Conservation (phyloP, 148 eudicot genomes). For the Arbutus unedo region DNA sequence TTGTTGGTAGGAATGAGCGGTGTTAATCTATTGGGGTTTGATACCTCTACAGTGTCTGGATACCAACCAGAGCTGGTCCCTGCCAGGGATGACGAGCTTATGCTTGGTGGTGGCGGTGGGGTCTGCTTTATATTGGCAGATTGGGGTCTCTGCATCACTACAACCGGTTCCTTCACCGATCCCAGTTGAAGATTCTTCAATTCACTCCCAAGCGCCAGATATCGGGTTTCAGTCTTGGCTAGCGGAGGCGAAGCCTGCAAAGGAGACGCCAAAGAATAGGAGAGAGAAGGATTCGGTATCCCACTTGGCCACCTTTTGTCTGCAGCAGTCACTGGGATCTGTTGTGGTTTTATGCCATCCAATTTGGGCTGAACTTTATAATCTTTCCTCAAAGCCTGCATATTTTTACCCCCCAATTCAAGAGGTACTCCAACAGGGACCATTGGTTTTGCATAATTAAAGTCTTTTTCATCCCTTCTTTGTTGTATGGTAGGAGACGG, state of each 20-base stretch:
- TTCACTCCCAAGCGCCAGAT: slow-evolving; percentile 45
- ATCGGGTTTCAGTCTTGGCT: slow-evolving; percentile 52
- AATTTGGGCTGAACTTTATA: slow-evolving; percentile 48
- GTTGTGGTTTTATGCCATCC: slow-evolving; percentile 70
- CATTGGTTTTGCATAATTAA: slow-evolving; percentile 58
- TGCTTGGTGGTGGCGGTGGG: slow-evolving; percentile 37
- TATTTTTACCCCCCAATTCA: slow-evolving; percentile 44
- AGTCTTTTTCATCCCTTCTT: slow-evolving; percentile 75
- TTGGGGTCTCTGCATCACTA: slow-evolving; percentile 81
- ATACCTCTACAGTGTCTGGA: slow-evolving; percentile 40
- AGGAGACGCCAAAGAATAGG: slow-evolving; percentile 56
- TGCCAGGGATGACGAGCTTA: slow-evolving; percentile 53
- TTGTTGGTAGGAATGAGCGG: slow-evolving; percentile 45
- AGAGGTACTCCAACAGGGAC: slow-evolving; percentile 41
- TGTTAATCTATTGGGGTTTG: slow-evolving; percentile 50
- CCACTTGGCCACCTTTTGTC: slow-evolving; percentile 70
- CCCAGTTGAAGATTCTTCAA: slow-evolving; percentile 61
- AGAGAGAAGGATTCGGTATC: slow-evolving; percentile 55
- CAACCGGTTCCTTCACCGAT: slow-evolving; percentile 66
- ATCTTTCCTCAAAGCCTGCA: slow-evolving; percentile 35
- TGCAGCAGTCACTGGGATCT: slow-evolving; percentile 26
- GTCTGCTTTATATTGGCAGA: slow-evolving; percentile 49
- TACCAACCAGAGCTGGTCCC: slow-evolving; percentile 53
- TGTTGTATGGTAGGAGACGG: slow-evolving; percentile 40
- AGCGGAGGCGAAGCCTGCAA: slow-evolving; percentile 55